These are phyloP conservation scores for Phaffomyces thermotolerans DNA, from an alignment of 805 yeast species.

Conservation along the genomic window DNA sequence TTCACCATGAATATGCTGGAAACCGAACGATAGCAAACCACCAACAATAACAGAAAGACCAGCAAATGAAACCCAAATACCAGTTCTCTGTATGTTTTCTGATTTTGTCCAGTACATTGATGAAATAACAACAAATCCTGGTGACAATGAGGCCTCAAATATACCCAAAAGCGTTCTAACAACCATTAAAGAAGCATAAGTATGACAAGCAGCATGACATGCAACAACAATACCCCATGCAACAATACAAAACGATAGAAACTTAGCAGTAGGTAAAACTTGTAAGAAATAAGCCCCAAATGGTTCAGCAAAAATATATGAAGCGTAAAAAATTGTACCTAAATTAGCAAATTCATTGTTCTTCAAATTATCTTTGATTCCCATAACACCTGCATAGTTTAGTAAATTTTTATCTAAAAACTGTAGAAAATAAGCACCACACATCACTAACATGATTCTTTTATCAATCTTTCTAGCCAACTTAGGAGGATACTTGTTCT, in stretches of 20 bases:
- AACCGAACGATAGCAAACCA: conserved; percentile 42
- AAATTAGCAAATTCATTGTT: conserved; percentile 44
- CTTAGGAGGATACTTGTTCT: conserved; percentile 12
- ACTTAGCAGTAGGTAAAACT: conserved; percentile 45
- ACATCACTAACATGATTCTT: conserved; percentile 41
- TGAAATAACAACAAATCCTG: conserved; percentile 49
- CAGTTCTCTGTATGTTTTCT: conserved; percentile 47
- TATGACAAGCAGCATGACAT: conserved; percentile 44
- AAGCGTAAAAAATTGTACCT: conserved; percentile 46
- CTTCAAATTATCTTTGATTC: conserved; percentile 42
- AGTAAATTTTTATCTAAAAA: conserved; percentile 52
- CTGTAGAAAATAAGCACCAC: conserved; percentile 49
- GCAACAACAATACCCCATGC: conserved; percentile 50
- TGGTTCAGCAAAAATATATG: conserved; percentile 50
- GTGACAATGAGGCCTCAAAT: conserved; percentile 49
- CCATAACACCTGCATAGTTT: conserved; percentile 61
- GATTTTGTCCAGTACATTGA: conserved; percentile 55
- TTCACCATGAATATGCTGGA: conserved; percentile 40
- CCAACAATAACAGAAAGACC: conserved; percentile 43
- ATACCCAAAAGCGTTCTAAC: conserved; percentile 46
- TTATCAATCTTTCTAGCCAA: conserved; percentile 36
- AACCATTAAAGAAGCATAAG: conserved; percentile 49
- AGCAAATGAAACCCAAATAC: conserved; percentile 51
- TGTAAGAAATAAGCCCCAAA: conserved; percentile 42
- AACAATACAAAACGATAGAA: conserved; percentile 38